These are phyloP conservation scores for Eucalyptus rudis DNA, from an alignment of 345 rosid genomes.

Conservation along the genomic window DNA sequence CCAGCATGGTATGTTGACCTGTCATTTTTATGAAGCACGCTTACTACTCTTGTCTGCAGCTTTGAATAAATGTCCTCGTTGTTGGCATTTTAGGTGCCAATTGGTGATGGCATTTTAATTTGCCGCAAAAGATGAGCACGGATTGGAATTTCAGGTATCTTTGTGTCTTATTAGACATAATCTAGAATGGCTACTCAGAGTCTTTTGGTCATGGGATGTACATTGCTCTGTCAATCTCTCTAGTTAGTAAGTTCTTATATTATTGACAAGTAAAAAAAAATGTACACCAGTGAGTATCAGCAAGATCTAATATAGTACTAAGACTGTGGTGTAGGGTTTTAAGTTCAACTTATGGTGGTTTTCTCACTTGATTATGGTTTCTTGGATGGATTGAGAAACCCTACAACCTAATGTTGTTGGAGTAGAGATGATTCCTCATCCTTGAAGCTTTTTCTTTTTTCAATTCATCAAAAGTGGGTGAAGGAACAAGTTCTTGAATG, in stretches of 20 bases:
- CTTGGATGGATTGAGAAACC: neutral
- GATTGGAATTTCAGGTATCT: neutral
- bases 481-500: neutral
- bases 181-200: neutral
- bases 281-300: neutral
- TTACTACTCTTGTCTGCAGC: neutral
- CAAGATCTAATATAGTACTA: neutral
- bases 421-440: neutral
- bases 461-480: neutral
- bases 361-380: neutral
- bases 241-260: neutral
- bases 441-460: neutral
- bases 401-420: neutral
- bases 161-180: neutral
- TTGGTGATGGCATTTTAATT: slow-evolving; percentile 88
- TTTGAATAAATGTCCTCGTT: neutral
- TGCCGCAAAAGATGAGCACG: slow-evolving; percentile 46
- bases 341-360: neutral
- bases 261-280: neutral
- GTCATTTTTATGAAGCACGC: neutral
- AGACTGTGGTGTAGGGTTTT: neutral
- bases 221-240: neutral
- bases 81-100: slow-evolving; percentile 47
- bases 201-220: neutral
- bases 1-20: slow-evolving; percentile 48